Conservation (phyloP, 2,329 filamentous ascomycete species). For the Emmonsiellopsis sp. region DNA sequence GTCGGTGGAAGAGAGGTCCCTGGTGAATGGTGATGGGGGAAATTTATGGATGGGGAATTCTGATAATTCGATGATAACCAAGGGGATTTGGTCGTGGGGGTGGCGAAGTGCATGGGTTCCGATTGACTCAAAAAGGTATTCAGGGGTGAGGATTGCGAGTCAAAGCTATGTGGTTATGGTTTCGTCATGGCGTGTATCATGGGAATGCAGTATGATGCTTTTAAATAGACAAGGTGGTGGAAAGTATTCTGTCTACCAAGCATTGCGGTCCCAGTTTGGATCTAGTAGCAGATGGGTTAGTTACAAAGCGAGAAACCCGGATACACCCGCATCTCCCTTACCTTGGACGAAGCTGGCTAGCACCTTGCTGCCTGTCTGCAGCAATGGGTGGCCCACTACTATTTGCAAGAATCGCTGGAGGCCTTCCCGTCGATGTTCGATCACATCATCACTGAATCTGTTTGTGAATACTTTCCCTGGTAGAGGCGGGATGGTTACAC, state of each 20-base stretch:
- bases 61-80: too few relatives aligned
- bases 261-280: slow-evolving; percentile 73
- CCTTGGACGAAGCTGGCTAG: slow-evolving; percentile 94
- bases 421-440: slow-evolving; percentile 84
- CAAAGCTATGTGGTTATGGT: too few relatives aligned
- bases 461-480: slow-evolving; percentile 98
- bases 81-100: too few relatives aligned
- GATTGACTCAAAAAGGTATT: not conserved
- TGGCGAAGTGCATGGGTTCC: too few relatives aligned
- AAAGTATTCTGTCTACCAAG: slow-evolving; percentile 48
- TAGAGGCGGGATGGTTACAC: slow-evolving; percentile 89
- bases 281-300: slow-evolving; percentile 23
- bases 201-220: not conserved
- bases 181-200: not conserved
- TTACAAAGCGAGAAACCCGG: not conserved
- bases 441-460: slow-evolving; percentile 95
- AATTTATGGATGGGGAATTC: too few relatives aligned
- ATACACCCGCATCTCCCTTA: slow-evolving; percentile 32
- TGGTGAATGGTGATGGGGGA: too few relatives aligned
- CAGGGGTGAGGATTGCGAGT: too few relatives aligned
- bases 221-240: not conserved
- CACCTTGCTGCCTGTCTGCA: slow-evolving; percentile 97
- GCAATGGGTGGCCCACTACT: slow-evolving; percentile 86
- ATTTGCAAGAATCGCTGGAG: slow-evolving; percentile 95
- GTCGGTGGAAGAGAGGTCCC: not conserved